Evolutionary conservation across 352 stramenopile genomes (phyloP).

Genomic region (Pythium guiyangense): DNA sequence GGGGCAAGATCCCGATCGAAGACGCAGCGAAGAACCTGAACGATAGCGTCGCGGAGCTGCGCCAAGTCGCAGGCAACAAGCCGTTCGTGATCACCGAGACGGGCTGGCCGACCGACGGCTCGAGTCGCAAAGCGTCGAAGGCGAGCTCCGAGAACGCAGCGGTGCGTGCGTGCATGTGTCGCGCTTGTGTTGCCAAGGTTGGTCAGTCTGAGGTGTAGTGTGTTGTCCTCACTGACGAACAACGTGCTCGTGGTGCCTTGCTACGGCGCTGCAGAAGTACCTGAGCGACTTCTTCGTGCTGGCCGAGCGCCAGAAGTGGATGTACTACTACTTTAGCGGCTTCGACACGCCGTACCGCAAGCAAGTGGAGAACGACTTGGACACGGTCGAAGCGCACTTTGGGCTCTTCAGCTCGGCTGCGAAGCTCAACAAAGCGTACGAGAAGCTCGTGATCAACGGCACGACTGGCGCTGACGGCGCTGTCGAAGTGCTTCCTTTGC

Average conservation of each 20-base stretch:
- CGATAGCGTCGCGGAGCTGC: slow-evolving; percentile 33
- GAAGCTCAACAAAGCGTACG: slow-evolving; percentile 18
- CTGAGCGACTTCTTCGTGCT: slow-evolving; percentile 61
- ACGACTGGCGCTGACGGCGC: slow-evolving; percentile 8
- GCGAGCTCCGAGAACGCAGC: slow-evolving; percentile 32
- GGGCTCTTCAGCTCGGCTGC: slow-evolving; percentile 32
- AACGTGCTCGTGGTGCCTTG: too few species aligned
- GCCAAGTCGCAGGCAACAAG: slow-evolving; percentile 35
- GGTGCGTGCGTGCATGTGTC: slow-evolving; percentile 1
- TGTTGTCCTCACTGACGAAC: background rate
- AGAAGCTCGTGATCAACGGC: slow-evolving; percentile 15
- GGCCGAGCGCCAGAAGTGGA: slow-evolving; percentile 27
- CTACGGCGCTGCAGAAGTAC: slow-evolving; percentile 23
- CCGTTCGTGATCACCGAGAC: slow-evolving; percentile 66
- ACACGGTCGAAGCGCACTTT: slow-evolving; percentile 68
- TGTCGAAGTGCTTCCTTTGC: slow-evolving; percentile 1
- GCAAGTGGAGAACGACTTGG: slow-evolving; percentile 11
- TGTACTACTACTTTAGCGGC: slow-evolving; percentile 29
- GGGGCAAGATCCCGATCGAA: slow-evolving; percentile 39
- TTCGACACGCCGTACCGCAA: slow-evolving; percentile 27
- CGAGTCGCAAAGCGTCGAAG: slow-evolving; percentile 20
- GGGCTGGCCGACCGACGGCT: slow-evolving; percentile 48
- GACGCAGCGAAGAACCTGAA: slow-evolving; percentile 38
- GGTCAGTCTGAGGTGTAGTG: background rate
- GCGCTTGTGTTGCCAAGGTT: too few species aligned